Conservation (phyloP, 2,329 filamentous ascomycete species). For the Calonectria multiphialidica region DNA sequence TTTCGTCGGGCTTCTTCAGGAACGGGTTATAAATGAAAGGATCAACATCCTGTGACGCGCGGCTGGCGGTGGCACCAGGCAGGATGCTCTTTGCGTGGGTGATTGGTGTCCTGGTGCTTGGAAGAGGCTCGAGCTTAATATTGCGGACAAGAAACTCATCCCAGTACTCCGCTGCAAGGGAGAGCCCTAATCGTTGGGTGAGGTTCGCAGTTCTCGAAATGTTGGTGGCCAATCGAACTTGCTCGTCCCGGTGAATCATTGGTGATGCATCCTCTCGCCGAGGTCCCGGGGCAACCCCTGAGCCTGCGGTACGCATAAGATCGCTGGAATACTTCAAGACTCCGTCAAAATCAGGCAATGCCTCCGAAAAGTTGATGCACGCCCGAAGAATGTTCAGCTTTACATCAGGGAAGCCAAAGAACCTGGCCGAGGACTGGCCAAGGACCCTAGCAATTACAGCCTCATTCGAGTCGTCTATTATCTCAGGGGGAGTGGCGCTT, state of each 20-base stretch:
- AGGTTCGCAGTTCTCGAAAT: slow-evolving; percentile 86
- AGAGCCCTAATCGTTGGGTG: slow-evolving; percentile 80
- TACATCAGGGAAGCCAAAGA: slow-evolving; percentile 82
- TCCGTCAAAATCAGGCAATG: slow-evolving; percentile 89
- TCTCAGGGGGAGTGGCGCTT: slow-evolving; percentile 35
- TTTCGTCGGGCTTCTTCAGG: slow-evolving; percentile 73
- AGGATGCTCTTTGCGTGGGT: slow-evolving; percentile 71
- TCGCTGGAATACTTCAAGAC: slow-evolving; percentile 91
- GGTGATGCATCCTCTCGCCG: slow-evolving; percentile 78
- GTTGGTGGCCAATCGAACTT: slow-evolving; percentile 85
- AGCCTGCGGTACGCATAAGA: slow-evolving; percentile 84
- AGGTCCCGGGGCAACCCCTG: slow-evolving; percentile 79
- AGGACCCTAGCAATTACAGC: slow-evolving; percentile 69
- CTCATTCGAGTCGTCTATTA: slow-evolving; percentile 61
- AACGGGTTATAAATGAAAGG: slow-evolving; percentile 98
- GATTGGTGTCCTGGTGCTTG: slow-evolving; percentile 71
- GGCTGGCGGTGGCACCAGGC: slow-evolving; percentile 61
- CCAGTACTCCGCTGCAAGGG: slow-evolving; percentile 89
- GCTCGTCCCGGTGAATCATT: slow-evolving; percentile 83
- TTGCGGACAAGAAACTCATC: slow-evolving; percentile 92
- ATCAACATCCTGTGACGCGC: slow-evolving; percentile 73
- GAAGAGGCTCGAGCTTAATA: slow-evolving; percentile 75
- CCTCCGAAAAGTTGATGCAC: slow-evolving; percentile 95
- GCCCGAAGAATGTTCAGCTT: slow-evolving; percentile 89
- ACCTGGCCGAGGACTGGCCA: slow-evolving; percentile 67